Percentiles rank a stretch among this genome's conserved stretches.
Evolutionary conservation across 2,329 filamentous ascomycete genomes (phyloP).

Genomic region (Metarhizium brunneum): DNA sequence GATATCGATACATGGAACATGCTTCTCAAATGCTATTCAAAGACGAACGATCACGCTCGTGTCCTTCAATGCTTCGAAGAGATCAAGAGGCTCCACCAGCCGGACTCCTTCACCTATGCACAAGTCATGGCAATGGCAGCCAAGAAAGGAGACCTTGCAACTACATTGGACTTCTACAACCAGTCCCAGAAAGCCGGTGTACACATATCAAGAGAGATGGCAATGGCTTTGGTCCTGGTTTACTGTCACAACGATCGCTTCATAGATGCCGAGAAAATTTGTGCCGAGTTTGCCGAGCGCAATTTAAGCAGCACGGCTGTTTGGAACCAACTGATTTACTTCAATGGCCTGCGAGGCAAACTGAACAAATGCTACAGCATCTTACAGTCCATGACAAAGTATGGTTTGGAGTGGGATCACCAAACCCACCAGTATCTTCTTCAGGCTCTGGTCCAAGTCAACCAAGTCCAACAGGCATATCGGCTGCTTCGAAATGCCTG

Average conservation of each 20-base stretch:
- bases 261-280: slow-evolving; percentile 27
- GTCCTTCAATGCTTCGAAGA: slow-evolving; percentile 55
- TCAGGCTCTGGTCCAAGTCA: slow-evolving; percentile 36
- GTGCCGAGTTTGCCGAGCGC: slow-evolving; percentile 40
- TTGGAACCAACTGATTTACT: slow-evolving; percentile 71
- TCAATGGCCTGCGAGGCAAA: slow-evolving; percentile 55
- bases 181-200: slow-evolving; percentile 48
- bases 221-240: slow-evolving; percentile 57
- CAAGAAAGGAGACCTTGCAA: slow-evolving; percentile 62
- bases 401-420: slow-evolving; percentile 36
- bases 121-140: slow-evolving; percentile 67
- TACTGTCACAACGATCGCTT: slow-evolving; percentile 40
- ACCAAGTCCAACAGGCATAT: slow-evolving; percentile 40
- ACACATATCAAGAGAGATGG: slow-evolving; percentile 44
- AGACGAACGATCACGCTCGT: slow-evolving; percentile 56
- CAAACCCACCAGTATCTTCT: slow-evolving; percentile 42
- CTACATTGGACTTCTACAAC: slow-evolving; percentile 55
- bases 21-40: slow-evolving; percentile 61
- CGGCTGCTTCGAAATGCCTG: slow-evolving; percentile 35
- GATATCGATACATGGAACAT: slow-evolving; percentile 64
- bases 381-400: slow-evolving; percentile 38
- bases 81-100: slow-evolving; percentile 39
- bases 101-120: slow-evolving; percentile 57
- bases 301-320: slow-evolving; percentile 47
- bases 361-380: slow-evolving; percentile 39